A percentile compares a stretch with the other conserved stretches of the same genome.
Conservation (phyloP, 768 basidiomycete species). For the Gloeopeniophorella convolvens region DNA sequence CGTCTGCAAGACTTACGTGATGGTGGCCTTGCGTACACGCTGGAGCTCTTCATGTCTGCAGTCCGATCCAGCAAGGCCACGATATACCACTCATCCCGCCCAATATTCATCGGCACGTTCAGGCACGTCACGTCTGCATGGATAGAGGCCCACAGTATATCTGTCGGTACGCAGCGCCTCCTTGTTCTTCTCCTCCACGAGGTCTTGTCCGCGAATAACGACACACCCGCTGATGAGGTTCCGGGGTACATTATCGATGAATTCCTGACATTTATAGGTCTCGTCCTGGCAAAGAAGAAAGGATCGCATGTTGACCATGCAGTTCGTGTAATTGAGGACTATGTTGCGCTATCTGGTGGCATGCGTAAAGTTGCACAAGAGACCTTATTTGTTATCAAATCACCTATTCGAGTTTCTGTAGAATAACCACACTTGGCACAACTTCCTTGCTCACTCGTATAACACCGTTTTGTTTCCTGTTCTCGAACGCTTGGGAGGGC, state of each 20-base stretch:
- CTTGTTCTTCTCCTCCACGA: slow-evolving; percentile 26
- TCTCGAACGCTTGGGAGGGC: too few relatives aligned
- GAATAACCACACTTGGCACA: too few relatives aligned
- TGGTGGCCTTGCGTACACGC: slow-evolving; percentile 9
- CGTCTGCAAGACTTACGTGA: slow-evolving; percentile 15
- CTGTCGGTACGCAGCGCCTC: slow-evolving; percentile 14
- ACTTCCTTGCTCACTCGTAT: too few relatives aligned
- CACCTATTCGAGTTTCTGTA: too few relatives aligned
- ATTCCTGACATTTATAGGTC: not conserved
- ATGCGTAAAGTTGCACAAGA: not conserved
- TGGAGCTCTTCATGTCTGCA: slow-evolving; percentile 11
- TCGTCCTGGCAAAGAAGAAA: slow-evolving; percentile 1
- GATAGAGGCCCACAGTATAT: not conserved
- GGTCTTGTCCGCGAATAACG: slow-evolving; percentile 19
- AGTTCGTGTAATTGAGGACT: not conserved
- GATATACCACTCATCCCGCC: not conserved
- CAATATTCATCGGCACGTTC: slow-evolving; percentile 11
- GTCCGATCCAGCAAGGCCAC: not conserved
- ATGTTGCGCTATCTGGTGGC: not conserved
- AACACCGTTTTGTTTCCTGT: too few relatives aligned
- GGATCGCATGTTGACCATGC: not conserved
- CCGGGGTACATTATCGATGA: slow-evolving; percentile 4
- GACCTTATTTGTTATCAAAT: not conserved
- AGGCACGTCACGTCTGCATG: slow-evolving; percentile 1
- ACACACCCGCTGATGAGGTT: not conserved